Base-by-base conservation (phyloP, 139 green algal species). In the Spirogloea muscicola region DNA sequence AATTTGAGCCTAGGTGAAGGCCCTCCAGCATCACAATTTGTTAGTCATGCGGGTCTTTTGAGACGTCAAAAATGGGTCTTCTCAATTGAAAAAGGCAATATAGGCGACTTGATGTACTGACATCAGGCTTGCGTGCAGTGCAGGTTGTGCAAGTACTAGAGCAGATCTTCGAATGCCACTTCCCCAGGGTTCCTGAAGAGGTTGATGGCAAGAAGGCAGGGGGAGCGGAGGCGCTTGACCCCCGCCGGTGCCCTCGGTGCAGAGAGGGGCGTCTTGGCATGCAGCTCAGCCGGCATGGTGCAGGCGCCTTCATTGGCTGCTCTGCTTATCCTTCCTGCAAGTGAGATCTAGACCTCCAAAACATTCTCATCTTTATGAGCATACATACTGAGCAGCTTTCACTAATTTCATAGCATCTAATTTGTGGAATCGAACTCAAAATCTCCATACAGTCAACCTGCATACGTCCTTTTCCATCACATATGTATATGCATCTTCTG, bases 261-360 rank as follows among this genome's bases (percentile, higher is more conserved):
- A 16, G 46, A 16, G 13, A 67, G 25, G 62, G 62, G 13, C n/a
- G 66, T 13, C 42, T 72, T 13, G 51, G 18, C 13, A 13, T 72
- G 13, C 13, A 70, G 62, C 48, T 72, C 13, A 72, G 62, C 57
- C 13, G 18, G 27, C 46, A 55, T 66, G 27, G n/a, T 48, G 16
- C 18, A 13, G 62, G 62, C 43, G 42, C 13, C 13, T 72, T 72
- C 25, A 13, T 72, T 18, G 62, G 62, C 42, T 72, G 62, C 62
- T 72, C 62, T 16, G 13, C 13, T 29, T 72, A 72, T 63, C 62
- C 62, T 16, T 13, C 63, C 63, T 72, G 62, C 18, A 72, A 13
- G 62, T 13, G 57, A 13, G 57, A 18, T n/a, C n/a, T n/a, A n/a
- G n/a, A n/a, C n/a, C n/a, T n/a, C n/a, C n/a, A n/a, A n/a, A n/a